Percentiles rank a stretch among this genome's conserved stretches.
phyloP scores from a whole-genome alignment of 768 basidiomycete species.

The Roridomyces roridus region DNA sequence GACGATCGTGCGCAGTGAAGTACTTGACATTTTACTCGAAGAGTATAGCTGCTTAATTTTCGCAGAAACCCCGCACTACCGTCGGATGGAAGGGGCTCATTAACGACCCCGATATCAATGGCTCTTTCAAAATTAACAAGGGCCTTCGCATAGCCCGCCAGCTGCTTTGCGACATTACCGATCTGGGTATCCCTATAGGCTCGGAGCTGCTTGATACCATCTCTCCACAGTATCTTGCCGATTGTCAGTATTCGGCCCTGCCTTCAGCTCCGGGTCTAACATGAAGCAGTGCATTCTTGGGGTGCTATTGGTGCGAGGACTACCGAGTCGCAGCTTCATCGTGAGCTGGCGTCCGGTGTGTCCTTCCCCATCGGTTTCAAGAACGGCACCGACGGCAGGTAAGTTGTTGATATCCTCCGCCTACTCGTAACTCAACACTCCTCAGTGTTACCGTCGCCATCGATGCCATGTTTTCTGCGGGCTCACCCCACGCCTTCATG shows the following conservation, averaged over 20 bases:
- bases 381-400: conserved; percentile 97
- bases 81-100: conserved; percentile 96
- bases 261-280: conserved; percentile 4
- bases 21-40: conserved; percentile 19
- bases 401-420: conserved; percentile 19
- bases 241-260: conserved; percentile 53
- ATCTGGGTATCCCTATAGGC: conserved; percentile 90
- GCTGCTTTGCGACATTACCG: conserved; percentile 89
- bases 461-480: conserved; percentile 94
- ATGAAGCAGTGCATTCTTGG: conserved; percentile 74
- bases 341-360: conserved; percentile 93
- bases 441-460: conserved; percentile 84
- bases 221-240: conserved; percentile 83
- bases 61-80: conserved; percentile 93
- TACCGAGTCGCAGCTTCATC: conserved; percentile 96
- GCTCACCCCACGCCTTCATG: conserved; percentile 96
- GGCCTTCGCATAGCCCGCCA: conserved; percentile 88
- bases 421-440: conserved; percentile 11
- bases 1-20: conserved; percentile 38
- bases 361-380: conserved; percentile 99
- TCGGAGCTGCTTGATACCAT: conserved; percentile 79
- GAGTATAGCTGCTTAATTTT: conserved; percentile 17
- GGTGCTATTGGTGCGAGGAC: conserved; percentile 97
- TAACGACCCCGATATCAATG: conserved; percentile 95
- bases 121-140: conserved; percentile 96